Evolutionary conservation across 169 alveolate genomes (phyloP), one percentile per base, ranked within the genome.

Genomic region (Neospora caninum): DNA sequence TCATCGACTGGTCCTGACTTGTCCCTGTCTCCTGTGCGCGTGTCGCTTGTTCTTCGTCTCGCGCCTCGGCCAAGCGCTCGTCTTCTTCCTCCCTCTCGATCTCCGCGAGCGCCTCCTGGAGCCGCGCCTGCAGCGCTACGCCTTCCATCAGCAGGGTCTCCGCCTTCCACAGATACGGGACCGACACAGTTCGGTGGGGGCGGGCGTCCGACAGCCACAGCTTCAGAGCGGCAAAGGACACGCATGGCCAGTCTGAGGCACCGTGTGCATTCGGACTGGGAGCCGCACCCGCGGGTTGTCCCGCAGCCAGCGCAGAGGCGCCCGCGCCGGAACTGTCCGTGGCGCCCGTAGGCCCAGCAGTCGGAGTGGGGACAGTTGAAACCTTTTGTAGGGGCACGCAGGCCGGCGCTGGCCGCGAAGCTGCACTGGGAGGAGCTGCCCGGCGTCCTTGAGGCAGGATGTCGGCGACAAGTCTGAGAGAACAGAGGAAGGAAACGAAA

Each of bases 211-310:
- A 41, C 29, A 92, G 87, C 92, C 80, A 45, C 88, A 92, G 92
- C 42, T 64, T 86, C 94, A 92, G 92, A 64, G 94, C 94, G 16
- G 58, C 87, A 10, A 92, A 49, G 92, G 92, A 92, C 39, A 92
- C 94, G n/a, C 94, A 82, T 0, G 67, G 36, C n/a, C 39, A 34
- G 25, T 73, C 84, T 9, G 49, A 34, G 49, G 49, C 42, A n/a
- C 39, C 27, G 84, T 9, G 22, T 2, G 49, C 84, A 34, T 10
- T n/a, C 45, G 9, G 39, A 10, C 16, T 34, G 4, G 84, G 7
- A 9, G 84, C 41, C 84, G 49, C 2, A 1, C 1, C 39, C 45
- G 13, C 38, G 1, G 84, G 49, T 2, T 10, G 2, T n/a, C 45
- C 84, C 16, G 43, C 45, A 34, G 84, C 18, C 25, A 4, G n/a